Evolutionary conservation across 441 rosid species (phyloP).

Genomic region (Mallotus japonicus): DNA sequence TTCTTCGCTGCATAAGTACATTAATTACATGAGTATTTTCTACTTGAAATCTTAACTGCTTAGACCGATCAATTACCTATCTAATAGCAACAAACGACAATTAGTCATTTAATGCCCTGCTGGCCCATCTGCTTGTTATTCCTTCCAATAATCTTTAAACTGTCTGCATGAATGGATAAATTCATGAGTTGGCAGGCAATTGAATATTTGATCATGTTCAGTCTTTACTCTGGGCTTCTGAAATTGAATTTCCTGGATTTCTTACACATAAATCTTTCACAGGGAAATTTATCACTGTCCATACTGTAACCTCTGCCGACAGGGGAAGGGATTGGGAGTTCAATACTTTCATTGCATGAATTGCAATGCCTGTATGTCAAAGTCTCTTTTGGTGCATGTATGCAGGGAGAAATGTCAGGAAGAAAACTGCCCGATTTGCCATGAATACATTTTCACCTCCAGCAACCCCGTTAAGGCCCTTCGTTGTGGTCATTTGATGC

Average conservation of each 20-base stretch:
- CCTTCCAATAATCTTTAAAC: background rate
- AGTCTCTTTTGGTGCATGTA: conserved; percentile 47
- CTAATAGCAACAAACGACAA: background rate
- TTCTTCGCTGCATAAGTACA: background rate
- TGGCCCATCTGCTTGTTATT: background rate
- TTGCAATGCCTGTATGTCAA: conserved; percentile 88
- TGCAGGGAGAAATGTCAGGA: conserved; percentile 76
- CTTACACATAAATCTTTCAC: conserved; percentile 27
- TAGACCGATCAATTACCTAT: background rate
- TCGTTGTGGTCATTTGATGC: conserved; percentile 90
- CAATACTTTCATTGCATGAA: conserved; percentile 91
- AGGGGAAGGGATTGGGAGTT: conserved; percentile 84
- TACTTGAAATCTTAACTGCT: background rate
- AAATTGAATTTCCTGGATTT: conserved; percentile 14
- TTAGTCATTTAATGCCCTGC: background rate
- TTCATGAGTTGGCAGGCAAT: background rate
- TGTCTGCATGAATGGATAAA: background rate
- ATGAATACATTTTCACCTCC: conserved; percentile 73
- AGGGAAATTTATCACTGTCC: conserved; percentile 96
- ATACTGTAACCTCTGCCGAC: conserved; percentile 78
- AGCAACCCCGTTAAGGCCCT: conserved; percentile 65
- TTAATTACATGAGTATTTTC: background rate
- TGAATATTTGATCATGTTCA: background rate
- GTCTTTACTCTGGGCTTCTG: background rate
- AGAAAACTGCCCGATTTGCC: conserved; percentile 88